phyloP scores from a whole-genome alignment of 2,329 filamentous ascomycete genomes.

The Xylaria digitata region DNA sequence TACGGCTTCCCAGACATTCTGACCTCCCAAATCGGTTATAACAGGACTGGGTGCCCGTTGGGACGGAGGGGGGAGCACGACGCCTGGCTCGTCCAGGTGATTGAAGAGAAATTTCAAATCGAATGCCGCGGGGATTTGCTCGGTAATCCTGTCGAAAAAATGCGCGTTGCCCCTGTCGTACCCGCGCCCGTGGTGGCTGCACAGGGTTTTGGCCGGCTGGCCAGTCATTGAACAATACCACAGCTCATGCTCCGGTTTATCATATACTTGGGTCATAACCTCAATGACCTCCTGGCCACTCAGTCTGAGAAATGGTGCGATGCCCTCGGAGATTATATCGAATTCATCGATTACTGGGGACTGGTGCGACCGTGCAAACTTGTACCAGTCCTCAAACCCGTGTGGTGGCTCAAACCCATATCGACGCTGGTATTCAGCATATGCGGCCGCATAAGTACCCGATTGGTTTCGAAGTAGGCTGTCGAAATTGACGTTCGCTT shows the following conservation, averaged over 20 bases:
- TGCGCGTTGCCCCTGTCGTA: conserved; percentile 51
- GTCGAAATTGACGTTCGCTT: conserved; percentile 50
- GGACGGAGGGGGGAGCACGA: conserved; percentile 49
- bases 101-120: conserved; percentile 59
- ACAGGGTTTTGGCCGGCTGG: conserved; percentile 45
- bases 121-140: conserved; percentile 48
- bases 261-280: conserved; percentile 46
- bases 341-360: conserved; percentile 64
- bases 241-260: conserved; percentile 48
- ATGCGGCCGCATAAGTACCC: conserved; percentile 50
- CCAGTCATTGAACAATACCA: conserved; percentile 54
- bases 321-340: conserved; percentile 55
- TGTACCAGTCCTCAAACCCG: conserved; percentile 61
- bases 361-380: conserved; percentile 53
- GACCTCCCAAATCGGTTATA: conserved; percentile 46
- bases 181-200: conserved; percentile 49
- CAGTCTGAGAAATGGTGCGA: conserved; percentile 56
- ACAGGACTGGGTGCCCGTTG: conserved; percentile 29
- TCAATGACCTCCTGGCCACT: conserved; percentile 51
- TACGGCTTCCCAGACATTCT: conserved; percentile 49
- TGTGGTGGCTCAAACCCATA: conserved; percentile 58
- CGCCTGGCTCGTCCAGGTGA: conserved; percentile 60
- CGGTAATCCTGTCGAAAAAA: conserved; percentile 50
- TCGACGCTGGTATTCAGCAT: conserved; percentile 56
- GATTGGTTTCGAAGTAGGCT: conserved; percentile 54